These are phyloP conservation scores for Bipolaris oryzae DNA, from an alignment of 2,329 filamentous ascomycete genomes.

Conservation along the genomic window DNA sequence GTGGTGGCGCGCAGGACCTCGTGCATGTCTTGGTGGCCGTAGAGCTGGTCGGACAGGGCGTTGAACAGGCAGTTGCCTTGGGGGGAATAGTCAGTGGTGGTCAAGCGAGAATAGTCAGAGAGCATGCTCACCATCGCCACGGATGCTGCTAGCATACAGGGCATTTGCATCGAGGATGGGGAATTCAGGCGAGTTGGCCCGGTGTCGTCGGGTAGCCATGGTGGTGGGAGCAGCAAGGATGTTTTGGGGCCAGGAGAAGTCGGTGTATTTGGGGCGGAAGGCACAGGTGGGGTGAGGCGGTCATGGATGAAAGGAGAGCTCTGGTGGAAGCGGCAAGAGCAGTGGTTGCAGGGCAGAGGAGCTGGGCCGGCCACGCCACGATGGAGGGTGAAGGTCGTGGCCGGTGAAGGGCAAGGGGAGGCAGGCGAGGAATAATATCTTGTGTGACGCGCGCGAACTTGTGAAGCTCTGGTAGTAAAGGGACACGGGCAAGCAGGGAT, in stretches of 20 bases:
- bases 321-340: slow-evolving; percentile 7
- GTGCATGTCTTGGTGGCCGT: slow-evolving; percentile 64
- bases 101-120: slow-evolving; percentile 9
- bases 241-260: slow-evolving; percentile 40
- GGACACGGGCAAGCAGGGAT: slow-evolving; percentile 22
- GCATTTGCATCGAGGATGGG: slow-evolving; percentile 62
- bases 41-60: slow-evolving; percentile 70
- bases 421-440: slow-evolving; percentile 26
- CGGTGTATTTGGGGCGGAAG: slow-evolving; percentile 32
- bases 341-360: slow-evolving; percentile 10
- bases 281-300: slow-evolving; percentile 32
- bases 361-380: slow-evolving; percentile 32
- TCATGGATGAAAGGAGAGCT: slow-evolving; percentile 33
- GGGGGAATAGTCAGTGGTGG: slow-evolving; percentile 28
- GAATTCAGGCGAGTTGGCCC: slow-evolving; percentile 53
- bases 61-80: slow-evolving; percentile 73
- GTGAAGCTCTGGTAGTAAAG: slow-evolving; percentile 33
- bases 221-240: slow-evolving; percentile 33
- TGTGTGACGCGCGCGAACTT: slow-evolving; percentile 32
- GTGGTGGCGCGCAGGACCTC: slow-evolving; percentile 63
- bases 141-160: slow-evolving; percentile 64
- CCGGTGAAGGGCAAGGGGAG: neutral
- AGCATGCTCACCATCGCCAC: slow-evolving; percentile 65
- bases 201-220: slow-evolving; percentile 42
- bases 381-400: slow-evolving; percentile 26